Evolutionary conservation across 2,329 filamentous ascomycete species (phyloP).

Genomic region (Drechslerella coelobrocha): DNA sequence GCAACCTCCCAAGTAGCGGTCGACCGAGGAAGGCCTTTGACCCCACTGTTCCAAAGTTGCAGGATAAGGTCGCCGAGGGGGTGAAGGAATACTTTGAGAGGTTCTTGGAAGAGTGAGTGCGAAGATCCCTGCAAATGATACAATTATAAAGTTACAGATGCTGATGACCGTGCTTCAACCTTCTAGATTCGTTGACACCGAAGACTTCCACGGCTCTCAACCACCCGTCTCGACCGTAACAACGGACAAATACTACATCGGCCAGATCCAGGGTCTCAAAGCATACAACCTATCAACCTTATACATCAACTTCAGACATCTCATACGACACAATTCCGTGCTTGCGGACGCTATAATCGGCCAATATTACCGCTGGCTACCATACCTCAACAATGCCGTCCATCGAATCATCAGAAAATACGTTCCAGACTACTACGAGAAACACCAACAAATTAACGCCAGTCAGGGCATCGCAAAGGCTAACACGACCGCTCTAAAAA

Average conservation of each 20-base stretch:
- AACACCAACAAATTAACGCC: conserved; percentile 41
- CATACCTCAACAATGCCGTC: conserved; percentile 84
- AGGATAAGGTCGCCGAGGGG: conserved; percentile 76
- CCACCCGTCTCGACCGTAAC: conserved; percentile 60
- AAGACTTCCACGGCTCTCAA: conserved; percentile 63
- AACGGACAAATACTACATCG: conserved; percentile 83
- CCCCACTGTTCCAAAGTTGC: conserved; percentile 71
- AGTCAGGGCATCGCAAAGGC: conserved; percentile 56
- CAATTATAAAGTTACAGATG: background rate
- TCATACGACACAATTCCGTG: conserved; percentile 74
- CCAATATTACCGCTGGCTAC: conserved; percentile 93
- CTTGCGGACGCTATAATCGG: conserved; percentile 84
- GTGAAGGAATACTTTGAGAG: conserved; percentile 78
- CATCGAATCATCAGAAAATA: conserved; percentile 95
- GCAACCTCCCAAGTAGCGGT: conserved; percentile 55
- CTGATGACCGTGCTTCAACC: conserved; percentile 12
- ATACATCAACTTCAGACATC: conserved; percentile 85
- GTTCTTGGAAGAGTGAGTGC: conserved; percentile 75
- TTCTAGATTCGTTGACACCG: conserved; percentile 71
- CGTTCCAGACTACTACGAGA: conserved; percentile 82
- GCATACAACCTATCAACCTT: conserved; percentile 79
- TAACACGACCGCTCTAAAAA: conserved; percentile 74
- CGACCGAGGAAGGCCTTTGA: conserved; percentile 57
- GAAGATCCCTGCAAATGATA: too few relatives aligned
- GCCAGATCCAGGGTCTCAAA: conserved; percentile 79